Percentiles rank a stretch among this genome's conserved stretches.
Evolutionary conservation across 805 yeast genomes (phyloP).

Genomic region (Saccharomyces paradoxus): DNA sequence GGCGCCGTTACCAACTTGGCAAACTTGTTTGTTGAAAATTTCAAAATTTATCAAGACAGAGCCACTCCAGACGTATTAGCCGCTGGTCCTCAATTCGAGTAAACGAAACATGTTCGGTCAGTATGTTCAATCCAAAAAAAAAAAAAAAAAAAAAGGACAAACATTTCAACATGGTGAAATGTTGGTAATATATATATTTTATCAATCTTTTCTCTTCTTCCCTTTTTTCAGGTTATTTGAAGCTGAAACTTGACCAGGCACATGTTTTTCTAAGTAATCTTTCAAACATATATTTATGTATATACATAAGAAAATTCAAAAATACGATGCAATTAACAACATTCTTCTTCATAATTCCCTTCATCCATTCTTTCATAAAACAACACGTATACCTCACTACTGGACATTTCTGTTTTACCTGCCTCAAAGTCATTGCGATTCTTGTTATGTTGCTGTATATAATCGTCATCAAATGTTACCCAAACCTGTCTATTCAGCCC

Average conservation of each 20-base stretch:
- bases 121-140: background rate
- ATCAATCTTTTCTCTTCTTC: background rate
- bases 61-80: constrained; percentile 82
- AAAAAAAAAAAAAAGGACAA: background rate
- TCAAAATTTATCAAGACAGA: constrained; percentile 70
- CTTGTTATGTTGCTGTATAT: constrained; percentile 41
- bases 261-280: background rate
- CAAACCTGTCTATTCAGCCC: constrained; percentile 40
- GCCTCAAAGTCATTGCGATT: constrained; percentile 29
- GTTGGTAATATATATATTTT: background rate
- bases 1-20: constrained; percentile 62
- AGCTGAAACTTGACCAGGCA: background rate
- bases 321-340: background rate
- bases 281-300: background rate
- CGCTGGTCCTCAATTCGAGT: constrained; percentile 68
- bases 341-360: background rate
- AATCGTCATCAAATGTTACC: constrained; percentile 73
- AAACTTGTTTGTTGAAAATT: constrained; percentile 73
- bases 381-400: constrained; percentile 59
- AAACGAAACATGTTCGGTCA: background rate
- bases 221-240: background rate
- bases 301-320: background rate
- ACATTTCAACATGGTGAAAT: background rate
- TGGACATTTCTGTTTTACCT: constrained; percentile 34
- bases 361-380: constrained; percentile 44